Evolutionary conservation across 371 early-diverging fungal genomes (phyloP), one percentile per base, ranked within the genome.

Genomic region (Rhizopus microsporus): DNA sequence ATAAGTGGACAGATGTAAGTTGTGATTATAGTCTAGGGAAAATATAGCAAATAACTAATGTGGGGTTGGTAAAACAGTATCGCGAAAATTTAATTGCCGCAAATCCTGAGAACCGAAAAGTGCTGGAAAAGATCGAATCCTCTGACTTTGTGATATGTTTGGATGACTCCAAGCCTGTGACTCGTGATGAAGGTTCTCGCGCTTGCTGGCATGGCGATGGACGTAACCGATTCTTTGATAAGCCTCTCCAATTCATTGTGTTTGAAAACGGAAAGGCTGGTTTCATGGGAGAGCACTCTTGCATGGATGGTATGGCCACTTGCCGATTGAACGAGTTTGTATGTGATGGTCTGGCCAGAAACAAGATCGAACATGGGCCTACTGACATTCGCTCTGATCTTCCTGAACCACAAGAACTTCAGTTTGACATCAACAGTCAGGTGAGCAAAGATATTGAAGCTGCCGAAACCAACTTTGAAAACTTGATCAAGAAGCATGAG

Each of bases 211-310:
- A 93, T 57, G 96, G 95, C 39, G 88, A 95, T 68, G 97, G 95
- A 33, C 84, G 87, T 57, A 97, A 97, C 81, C 88, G 97, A 51
- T 95, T 86, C 84, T 95, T 88, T 71, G 97, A 97, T 80, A 96
- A 96, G 76, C 79, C 93, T 15, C 77, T 91, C 53, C 94, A 96
- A 77, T 93, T 97, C 56, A 89, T 96, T 69, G 90, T 96, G 42
- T 94, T 90, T 74, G 95, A 95, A 39, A 96, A 98, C 77, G 97
- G 96, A 63, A 92, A 89, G 73, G 95, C 96, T 51, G 98, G 96
- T 35, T 94, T 96, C 83, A 83, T 85, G 56, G 96, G 93, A 56
- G 98, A 98, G 85, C 98, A 97, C 78, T 93, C 94, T 52, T 90
- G 89, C 77, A 95, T 96, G 95, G 98, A 98, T 65, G 98, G 93